A percentile compares a stretch with the other conserved stretches of the same genome.
Conservation (phyloP, 768 basidiomycete genomes). For the Lactifluus volemus region DNA sequence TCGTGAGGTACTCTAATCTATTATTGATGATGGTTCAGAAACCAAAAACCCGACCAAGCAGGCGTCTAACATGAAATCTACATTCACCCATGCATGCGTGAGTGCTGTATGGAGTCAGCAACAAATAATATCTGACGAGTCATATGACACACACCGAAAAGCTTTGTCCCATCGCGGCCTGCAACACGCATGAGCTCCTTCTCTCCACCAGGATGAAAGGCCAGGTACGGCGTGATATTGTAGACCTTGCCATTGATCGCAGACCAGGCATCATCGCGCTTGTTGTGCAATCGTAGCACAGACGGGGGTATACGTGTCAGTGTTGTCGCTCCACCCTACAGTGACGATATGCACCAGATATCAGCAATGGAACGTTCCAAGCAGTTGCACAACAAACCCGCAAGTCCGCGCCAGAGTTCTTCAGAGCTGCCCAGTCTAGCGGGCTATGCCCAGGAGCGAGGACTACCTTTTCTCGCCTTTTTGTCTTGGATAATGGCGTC, state of each 20-base stretch:
- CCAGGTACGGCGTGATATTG: conserved; percentile 87
- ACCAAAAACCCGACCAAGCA: conserved; percentile 90
- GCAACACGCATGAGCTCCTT: conserved; percentile 92
- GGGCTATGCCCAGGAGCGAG: conserved; percentile 87
- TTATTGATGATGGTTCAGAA: conserved; percentile 42
- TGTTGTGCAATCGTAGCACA: conserved; percentile 73
- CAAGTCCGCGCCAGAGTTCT: conserved; percentile 71
- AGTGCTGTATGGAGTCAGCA: conserved; percentile 41
- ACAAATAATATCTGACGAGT: background rate
- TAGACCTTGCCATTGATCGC: conserved; percentile 91
- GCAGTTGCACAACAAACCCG: conserved; percentile 39
- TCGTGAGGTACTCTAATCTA: background rate
- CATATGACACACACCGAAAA: conserved; percentile 63
- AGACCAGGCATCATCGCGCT: conserved; percentile 85
- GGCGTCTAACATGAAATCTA: conserved; percentile 90
- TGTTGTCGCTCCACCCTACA: conserved; percentile 50
- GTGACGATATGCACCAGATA: conserved; percentile 10
- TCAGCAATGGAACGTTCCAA: background rate
- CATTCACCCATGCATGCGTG: conserved; percentile 96
- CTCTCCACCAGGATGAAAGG: conserved; percentile 92
- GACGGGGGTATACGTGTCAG: conserved; percentile 66
- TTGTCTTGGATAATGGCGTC: conserved; percentile 34
- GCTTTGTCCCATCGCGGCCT: conserved; percentile 87
- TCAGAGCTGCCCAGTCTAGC: conserved; percentile 89
- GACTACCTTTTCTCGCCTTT: conserved; percentile 70